Evolutionary conservation across 2,329 filamentous ascomycete species (phyloP).

Genomic region (Venturia carpophila): DNA sequence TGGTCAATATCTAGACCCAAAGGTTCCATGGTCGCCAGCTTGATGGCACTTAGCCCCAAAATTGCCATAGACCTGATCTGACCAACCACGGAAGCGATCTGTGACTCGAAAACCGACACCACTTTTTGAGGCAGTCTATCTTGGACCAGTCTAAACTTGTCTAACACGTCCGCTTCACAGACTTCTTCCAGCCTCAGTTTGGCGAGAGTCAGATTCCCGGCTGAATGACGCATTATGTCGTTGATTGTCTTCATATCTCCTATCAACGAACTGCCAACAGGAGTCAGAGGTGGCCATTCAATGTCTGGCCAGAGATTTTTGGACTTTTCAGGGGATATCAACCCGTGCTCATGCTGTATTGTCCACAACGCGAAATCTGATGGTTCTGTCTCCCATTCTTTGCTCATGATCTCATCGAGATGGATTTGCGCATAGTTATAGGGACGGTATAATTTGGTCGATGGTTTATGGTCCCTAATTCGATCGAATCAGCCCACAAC

Average conservation of each 20-base stretch:
- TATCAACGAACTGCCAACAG: not conserved
- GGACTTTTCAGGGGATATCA: not conserved
- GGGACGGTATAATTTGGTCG: not conserved
- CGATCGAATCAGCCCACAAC: not conserved
- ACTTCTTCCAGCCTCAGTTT: not conserved
- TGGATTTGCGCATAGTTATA: not conserved
- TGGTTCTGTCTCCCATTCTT: not conserved
- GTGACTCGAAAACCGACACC: not conserved
- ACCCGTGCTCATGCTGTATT: not conserved
- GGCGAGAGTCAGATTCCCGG: not conserved
- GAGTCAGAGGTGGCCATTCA: not conserved
- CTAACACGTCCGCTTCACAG: not conserved
- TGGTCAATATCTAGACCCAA: not conserved
- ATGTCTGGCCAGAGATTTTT: not conserved
- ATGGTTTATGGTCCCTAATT: not conserved
- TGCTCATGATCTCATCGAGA: not conserved
- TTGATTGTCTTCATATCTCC: not conserved
- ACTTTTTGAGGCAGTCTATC: not conserved
- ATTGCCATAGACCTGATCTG: not conserved
- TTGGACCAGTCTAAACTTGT: not conserved
- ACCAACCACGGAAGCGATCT: not conserved
- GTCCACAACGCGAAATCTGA: not conserved
- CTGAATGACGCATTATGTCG: not conserved
- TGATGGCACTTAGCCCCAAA: not conserved
- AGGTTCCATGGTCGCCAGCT: not conserved